A percentile compares a stretch with the other conserved stretches of the same genome.
phyloP scores from a whole-genome alignment of 2,329 filamentous ascomycete genomes.

The Teratosphaeria epicoccoides region DNA sequence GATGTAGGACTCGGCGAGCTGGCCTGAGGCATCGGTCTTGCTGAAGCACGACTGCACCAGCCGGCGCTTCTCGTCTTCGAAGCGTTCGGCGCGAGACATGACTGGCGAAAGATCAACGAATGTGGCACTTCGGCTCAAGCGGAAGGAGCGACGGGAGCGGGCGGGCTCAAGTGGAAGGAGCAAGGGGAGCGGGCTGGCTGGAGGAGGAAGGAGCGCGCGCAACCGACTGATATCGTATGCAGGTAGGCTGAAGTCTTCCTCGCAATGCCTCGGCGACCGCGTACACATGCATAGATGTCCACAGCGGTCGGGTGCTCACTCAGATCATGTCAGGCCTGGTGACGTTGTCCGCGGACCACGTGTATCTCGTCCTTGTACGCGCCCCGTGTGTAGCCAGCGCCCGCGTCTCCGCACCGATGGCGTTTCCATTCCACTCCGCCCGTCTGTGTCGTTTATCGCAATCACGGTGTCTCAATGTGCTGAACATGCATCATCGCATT shows the following conservation, averaged over 20 bases:
- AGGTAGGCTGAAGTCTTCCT: neutral
- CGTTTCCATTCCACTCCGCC: neutral
- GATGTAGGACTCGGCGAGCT: conserved; percentile 86
- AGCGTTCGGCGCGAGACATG: conserved; percentile 59
- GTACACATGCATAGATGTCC: neutral
- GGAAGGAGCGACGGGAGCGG: neutral
- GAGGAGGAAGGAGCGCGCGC: neutral
- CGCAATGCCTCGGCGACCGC: neutral
- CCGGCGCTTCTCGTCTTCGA: conserved; percentile 91
- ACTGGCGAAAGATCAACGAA: no score
- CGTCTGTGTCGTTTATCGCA: no score
- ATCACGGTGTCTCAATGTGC: neutral
- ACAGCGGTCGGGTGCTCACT: no score
- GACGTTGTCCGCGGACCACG: neutral
- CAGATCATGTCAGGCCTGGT: neutral
- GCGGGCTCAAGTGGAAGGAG: neutral
- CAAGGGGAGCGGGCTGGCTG: neutral
- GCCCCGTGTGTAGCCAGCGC: neutral
- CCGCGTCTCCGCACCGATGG: neutral
- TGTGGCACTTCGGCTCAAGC: neutral
- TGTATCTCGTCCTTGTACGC: neutral
- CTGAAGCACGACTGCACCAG: conserved; percentile 92
- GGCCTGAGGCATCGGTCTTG: conserved; percentile 79
- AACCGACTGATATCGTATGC: no score
- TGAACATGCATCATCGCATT: neutral